Base-by-base conservation (phyloP, 257 asterid genomes). In the Osmanthus fragrans region DNA sequence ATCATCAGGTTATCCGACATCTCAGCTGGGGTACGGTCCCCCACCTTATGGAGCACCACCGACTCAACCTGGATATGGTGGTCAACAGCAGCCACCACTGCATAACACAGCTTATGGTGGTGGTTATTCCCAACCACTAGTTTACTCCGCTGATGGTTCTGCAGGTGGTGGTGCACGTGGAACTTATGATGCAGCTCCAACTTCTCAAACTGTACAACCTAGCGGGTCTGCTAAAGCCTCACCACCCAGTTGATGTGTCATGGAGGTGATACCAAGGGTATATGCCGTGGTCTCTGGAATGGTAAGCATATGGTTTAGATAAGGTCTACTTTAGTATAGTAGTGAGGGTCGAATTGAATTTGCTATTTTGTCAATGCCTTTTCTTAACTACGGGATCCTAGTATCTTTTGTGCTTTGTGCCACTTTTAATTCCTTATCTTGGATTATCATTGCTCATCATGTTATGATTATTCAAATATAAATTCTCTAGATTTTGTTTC, bases 91-190 rank as follows among this genome's bases (percentile, higher is more conserved):
- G 75, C 85, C 77, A 77, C 80, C 81, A n/a, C 85, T 0, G 19
- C 80, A 0, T 82, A 87, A 58, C 39, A 65, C 42, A 65, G 83
- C 69, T 76, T 89, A 89, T 73, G 84, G 88, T 42, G 85, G 83
- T 81, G 91, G 86, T 51, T 89, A 89, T 78, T 51, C 97, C 37
- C 92, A 87, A 85, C 88, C 91, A 51, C 85, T 88, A 30, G 85
- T 83, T 7, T 90, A 91, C 76, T 66, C 96, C 30, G 39, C 88
- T 68, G 96, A 89, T 82, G 90, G 85, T 11, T 77, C 79, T 45
- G 40, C 83, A 42, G 85, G 83, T 29, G 86, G 85, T 42, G 73
- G 63, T 83, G 84, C 84, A 25, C 80, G 80, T 32, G 82, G 83
- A 42, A 68, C 77, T 29, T 80, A 84, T 32, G 92, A 86, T 72